Evolutionary conservation across 257 asterid species (phyloP), one percentile per base, ranked within the genome.

Genomic region (Mentha longifolia): DNA sequence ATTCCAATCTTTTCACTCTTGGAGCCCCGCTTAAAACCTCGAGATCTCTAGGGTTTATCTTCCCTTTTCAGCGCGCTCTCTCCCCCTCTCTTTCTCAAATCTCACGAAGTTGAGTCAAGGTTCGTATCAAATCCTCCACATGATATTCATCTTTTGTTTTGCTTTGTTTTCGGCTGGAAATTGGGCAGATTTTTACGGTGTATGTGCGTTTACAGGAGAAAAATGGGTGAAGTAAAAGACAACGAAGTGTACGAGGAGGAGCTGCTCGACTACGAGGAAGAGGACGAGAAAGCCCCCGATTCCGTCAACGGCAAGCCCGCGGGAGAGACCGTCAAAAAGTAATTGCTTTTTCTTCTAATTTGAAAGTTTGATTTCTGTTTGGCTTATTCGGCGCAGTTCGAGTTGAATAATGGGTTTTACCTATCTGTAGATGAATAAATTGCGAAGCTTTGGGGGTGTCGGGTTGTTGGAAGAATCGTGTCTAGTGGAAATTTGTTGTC

Each of bases 241-340:
- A 83, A 73, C 85, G 97, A 89, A 19, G 91, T 89, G 76, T 92
- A 88, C 79, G 98, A 92, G 76, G 97, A 92, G 68, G 98, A 92
- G 84, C 96, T 92, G 66, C 87, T 92, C 74, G 98, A 92, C 87
- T 92, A 92, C 83, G 98, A 92, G 77, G 98, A 92, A 71, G 98
- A 92, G 58, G 98, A 92, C 6, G 98, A 92, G 61, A 90, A 85
- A 76, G 84, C 87, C 76, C 84, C 87, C 0, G 97, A 88, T 59
- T 81, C 95, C 15, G 82, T 75, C 71, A 58, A 75, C 61, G 92
- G 77, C 62, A 76, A 76, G 77, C 55, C 73, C 73, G 50, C 64
- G 67, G 77, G 75, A 42, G 82, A 73, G 70, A 17, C 84, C 41
- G 76, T 68, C 22, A 79, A 82, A 41, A 76, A 79, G 82, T 82